Evolutionary conservation across 1,139 yeast genomes (phyloP).

Genomic region (Hansenula anomala): DNA sequence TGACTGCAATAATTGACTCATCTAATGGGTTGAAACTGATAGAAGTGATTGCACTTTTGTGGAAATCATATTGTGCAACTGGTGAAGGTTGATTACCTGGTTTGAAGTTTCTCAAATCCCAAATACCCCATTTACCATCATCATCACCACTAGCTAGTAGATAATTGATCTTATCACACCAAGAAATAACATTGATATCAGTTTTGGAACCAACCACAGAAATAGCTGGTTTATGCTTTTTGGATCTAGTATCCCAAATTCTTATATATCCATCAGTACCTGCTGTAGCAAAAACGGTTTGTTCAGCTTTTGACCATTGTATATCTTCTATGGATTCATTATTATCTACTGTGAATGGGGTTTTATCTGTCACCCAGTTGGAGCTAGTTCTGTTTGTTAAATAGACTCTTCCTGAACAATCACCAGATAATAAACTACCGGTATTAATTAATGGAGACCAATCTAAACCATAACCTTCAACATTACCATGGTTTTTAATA

Average conservation of each 20-base stretch:
- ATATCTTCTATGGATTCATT: slow-evolving; percentile 80
- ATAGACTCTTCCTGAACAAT: slow-evolving; percentile 76
- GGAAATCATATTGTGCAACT: slow-evolving; percentile 93
- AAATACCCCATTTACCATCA: slow-evolving; percentile 95
- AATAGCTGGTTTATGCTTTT: slow-evolving; percentile 86
- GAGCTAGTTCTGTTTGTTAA: slow-evolving; percentile 72
- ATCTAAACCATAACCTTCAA: slow-evolving; percentile 95
- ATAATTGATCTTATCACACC: slow-evolving; percentile 87
- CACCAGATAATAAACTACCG: slow-evolving; percentile 88
- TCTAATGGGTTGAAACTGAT: slow-evolving; percentile 94
- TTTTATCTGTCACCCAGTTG: slow-evolving; percentile 84
- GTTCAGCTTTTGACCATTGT: slow-evolving; percentile 93
- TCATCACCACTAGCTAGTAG: slow-evolving; percentile 95
- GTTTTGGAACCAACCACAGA: slow-evolving; percentile 77
- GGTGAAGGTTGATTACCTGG: slow-evolving; percentile 57
- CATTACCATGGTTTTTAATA: slow-evolving; percentile 84
- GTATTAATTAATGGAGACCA: slow-evolving; percentile 88
- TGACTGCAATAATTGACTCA: slow-evolving; percentile 92
- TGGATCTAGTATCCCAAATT: slow-evolving; percentile 96
- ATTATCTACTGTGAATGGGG: slow-evolving; percentile 70
- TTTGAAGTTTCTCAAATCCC: slow-evolving; percentile 92
- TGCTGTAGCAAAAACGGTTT: slow-evolving; percentile 88
- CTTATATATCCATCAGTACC: slow-evolving; percentile 91
- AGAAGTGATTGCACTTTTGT: slow-evolving; percentile 87
- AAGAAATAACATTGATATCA: slow-evolving; percentile 92